phyloP scores from a whole-genome alignment of 768 basidiomycete species.

The Xerocomus potaroensis region DNA sequence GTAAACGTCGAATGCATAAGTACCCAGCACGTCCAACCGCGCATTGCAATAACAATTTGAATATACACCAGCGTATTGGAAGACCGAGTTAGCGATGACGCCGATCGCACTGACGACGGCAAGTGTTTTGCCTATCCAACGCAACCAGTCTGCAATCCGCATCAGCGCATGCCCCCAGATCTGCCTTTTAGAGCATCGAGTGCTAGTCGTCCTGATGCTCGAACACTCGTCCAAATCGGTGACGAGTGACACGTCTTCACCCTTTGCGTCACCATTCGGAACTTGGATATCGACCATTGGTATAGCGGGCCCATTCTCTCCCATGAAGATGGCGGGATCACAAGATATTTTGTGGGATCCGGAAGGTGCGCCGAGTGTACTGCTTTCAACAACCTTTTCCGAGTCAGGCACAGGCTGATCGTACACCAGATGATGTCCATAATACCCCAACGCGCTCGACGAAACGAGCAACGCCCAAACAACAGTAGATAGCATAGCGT shows the following conservation, averaged over 20 bases:
- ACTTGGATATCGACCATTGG: not conserved
- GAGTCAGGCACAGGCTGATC: not conserved
- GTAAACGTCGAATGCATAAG: too few relatives aligned
- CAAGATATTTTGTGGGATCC: too few relatives aligned
- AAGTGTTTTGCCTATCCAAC: slow-evolving; percentile 25
- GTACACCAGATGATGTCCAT: slow-evolving; percentile 6
- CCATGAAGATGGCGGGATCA: too few relatives aligned
- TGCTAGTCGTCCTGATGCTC: not conserved
- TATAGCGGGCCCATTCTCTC: too few relatives aligned
- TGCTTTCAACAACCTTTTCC: not conserved
- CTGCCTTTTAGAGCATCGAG: too few relatives aligned
- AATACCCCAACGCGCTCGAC: slow-evolving; percentile 18
- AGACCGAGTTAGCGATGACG: slow-evolving; percentile 22
- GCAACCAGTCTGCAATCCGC: slow-evolving; percentile 13
- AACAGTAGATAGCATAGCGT: slow-evolving; percentile 25
- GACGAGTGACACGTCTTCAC: too few relatives aligned
- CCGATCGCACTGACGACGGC: slow-evolving; percentile 27
- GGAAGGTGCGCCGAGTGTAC: not conserved
- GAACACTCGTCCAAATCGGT: not conserved
- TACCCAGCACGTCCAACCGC: too few relatives aligned
- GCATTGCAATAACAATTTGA: slow-evolving; percentile 30
- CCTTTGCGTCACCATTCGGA: not conserved
- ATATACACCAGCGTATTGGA: slow-evolving; percentile 28
- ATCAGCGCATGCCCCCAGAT: not conserved
- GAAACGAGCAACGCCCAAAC: slow-evolving; percentile 30